Base-by-base conservation (phyloP, 148 eudicot genomes). In the Simmondsia chinensis region DNA sequence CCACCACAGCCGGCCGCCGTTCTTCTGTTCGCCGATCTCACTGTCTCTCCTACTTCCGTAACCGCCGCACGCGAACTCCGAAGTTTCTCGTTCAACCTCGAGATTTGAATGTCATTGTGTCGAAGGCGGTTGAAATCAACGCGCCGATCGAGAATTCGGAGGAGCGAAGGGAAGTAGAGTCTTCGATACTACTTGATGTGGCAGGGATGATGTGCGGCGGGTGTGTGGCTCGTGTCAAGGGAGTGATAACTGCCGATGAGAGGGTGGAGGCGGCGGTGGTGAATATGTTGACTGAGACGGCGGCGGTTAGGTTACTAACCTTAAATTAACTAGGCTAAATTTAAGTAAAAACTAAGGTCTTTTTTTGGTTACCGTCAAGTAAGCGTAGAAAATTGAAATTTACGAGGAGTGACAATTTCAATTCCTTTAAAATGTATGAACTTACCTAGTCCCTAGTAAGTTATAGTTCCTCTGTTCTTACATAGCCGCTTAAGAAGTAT, bases 131-230 rank as follows among this genome's bases (percentile, higher is more conserved):
- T 36, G 77, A 66, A 4, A 16, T 83, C 41, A 42, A 42, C 37
- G 11, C 68, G 0, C 62, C 66, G 33, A 36, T 12, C 3, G 28
- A 27, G 20, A 33, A 6, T 14, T n/a, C 53, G 0, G 0, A 21
- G 35, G 23, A 8, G 7, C 4, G 20, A 11, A 17, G 16, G 15
- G 40, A 19, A 18, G 4, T n/a, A 13, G 56, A 60, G 14, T 40
- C 73, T 0, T 46, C 83, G 14, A 66, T 88, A 18, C 65, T 88
- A 0, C 77, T 83, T 2, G 89, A 88, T 11, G 94, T 88, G 18
- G 55, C 74, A 63, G 96, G 86, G 4, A 88, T 88, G 96, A 80
- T 83, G 87, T 88, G 96, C 66, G 87, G 94, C 46, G 86, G 75
- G 13, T 88, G 96, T 47, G 94, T 56, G 0, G 56, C 89, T 32